These are phyloP conservation scores for Fusarium illudens DNA, from an alignment of 2,329 filamentous ascomycete genomes.

Conservation along the genomic window DNA sequence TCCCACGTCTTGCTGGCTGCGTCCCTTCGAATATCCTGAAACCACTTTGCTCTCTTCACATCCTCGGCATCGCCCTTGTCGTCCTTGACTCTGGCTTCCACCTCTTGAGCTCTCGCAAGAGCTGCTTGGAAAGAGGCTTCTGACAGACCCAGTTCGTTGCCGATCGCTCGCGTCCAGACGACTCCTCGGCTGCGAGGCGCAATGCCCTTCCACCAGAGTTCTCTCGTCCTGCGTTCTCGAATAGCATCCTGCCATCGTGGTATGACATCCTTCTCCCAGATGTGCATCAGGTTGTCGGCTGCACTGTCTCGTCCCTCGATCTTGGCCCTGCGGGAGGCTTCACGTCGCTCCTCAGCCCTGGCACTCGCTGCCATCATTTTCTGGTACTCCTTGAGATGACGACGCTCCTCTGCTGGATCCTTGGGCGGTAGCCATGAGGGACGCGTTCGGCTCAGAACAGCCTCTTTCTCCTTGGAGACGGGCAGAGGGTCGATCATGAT, in stretches of 20 bases:
- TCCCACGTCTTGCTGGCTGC: slow-evolving; percentile 71
- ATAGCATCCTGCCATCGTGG: slow-evolving; percentile 80
- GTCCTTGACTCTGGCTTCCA: slow-evolving; percentile 64
- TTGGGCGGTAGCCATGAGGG: slow-evolving; percentile 89
- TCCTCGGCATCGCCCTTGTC: slow-evolving; percentile 64
- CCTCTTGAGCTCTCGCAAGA: slow-evolving; percentile 69
- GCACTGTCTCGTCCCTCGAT: slow-evolving; percentile 63
- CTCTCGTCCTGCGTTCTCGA: slow-evolving; percentile 72
- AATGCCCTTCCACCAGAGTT: slow-evolving; percentile 85
- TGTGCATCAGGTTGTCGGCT: slow-evolving; percentile 62
- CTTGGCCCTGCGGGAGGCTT: slow-evolving; percentile 60
- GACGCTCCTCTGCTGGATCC: slow-evolving; percentile 88
- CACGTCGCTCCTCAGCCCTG: slow-evolving; percentile 67
- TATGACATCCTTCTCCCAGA: slow-evolving; percentile 81
- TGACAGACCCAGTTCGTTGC: slow-evolving; percentile 75
- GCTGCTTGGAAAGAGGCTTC: slow-evolving; percentile 75
- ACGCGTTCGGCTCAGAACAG: slow-evolving; percentile 79
- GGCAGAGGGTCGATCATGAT: slow-evolving; percentile 87
- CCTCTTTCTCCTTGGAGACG: slow-evolving; percentile 86
- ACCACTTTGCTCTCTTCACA: slow-evolving; percentile 65
- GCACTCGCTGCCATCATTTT: slow-evolving; percentile 77
- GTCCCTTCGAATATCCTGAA: slow-evolving; percentile 70
- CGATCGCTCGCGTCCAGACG: slow-evolving; percentile 76
- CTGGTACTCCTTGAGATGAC: slow-evolving; percentile 86
- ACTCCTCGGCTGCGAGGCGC: slow-evolving; percentile 73